Evolutionary conservation across 2,329 filamentous ascomycete genomes (phyloP).

Genomic region (Lojkania enalia): DNA sequence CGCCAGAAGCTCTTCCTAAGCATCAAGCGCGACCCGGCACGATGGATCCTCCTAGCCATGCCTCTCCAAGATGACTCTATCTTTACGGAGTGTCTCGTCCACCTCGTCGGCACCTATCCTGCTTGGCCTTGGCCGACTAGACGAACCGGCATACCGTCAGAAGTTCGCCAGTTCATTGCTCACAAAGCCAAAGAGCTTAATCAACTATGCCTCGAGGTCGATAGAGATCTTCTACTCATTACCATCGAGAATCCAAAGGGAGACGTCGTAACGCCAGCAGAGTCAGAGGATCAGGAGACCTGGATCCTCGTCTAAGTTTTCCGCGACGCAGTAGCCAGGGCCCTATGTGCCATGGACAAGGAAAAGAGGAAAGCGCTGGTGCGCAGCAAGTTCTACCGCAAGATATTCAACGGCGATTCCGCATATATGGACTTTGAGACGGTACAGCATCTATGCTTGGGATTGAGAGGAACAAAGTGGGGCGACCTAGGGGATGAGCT

Average conservation of each 20-base stretch:
- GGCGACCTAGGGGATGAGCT: constrained; percentile 28
- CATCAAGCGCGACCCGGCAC: constrained; percentile 36
- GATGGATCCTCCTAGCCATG: constrained; percentile 37
- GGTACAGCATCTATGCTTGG: constrained; percentile 19
- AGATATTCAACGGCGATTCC: constrained; percentile 29
- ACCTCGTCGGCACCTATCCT: constrained; percentile 39
- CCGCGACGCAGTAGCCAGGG: constrained; percentile 30
- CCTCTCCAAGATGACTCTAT: constrained; percentile 31
- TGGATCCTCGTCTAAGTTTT: constrained; percentile 39
- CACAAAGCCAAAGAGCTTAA: constrained; percentile 21
- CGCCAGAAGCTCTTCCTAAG: constrained; percentile 30
- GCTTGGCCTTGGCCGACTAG: constrained; percentile 23
- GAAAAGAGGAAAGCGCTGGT: constrained; percentile 8
- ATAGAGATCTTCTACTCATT: constrained; percentile 31
- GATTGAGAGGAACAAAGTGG: constrained; percentile 18
- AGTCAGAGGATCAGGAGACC: constrained; percentile 16
- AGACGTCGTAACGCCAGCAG: constrained; percentile 5
- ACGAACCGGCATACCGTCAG: constrained; percentile 8
- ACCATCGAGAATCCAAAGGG: constrained; percentile 21
- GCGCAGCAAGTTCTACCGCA: constrained; percentile 31
- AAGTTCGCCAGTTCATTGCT: constrained; percentile 17
- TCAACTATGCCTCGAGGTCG: constrained; percentile 13
- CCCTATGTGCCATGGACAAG: constrained; percentile 16
- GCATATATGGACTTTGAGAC: constrained; percentile 32
- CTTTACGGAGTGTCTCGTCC: constrained; percentile 43